Percentiles rank a stretch among this genome's conserved stretches.
phyloP scores from a whole-genome alignment of 2,329 filamentous ascomycete species.

The Penicillium rolfsii region DNA sequence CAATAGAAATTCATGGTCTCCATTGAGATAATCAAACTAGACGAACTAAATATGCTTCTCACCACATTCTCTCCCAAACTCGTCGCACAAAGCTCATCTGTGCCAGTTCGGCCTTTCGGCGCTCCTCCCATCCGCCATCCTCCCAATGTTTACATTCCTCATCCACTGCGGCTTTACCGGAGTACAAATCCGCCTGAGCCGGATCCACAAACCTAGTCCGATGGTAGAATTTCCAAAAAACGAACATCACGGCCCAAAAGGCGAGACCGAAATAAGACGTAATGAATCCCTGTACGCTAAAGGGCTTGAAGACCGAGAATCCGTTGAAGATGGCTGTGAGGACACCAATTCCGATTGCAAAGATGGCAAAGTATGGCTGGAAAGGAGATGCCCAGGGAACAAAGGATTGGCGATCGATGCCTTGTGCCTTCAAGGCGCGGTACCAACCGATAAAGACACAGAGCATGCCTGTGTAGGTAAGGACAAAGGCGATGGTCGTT shows the following conservation, averaged over 20 bases:
- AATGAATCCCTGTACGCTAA: conserved; percentile 53
- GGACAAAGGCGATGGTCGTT: conserved; percentile 39
- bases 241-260: conserved; percentile 49
- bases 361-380: conserved; percentile 72
- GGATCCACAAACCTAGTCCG: conserved; percentile 35
- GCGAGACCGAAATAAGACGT: conserved; percentile 55
- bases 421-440: conserved; percentile 69
- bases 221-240: conserved; percentile 40
- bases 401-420: conserved; percentile 62
- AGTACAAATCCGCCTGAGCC: conserved; percentile 35
- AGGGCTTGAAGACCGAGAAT: conserved; percentile 53
- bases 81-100: conserved; percentile 34
- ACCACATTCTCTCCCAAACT: conserved; percentile 40
- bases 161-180: conserved; percentile 41
- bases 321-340: conserved; percentile 68
- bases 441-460: conserved; percentile 72
- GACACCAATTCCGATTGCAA: conserved; percentile 58
- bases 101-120: conserved; percentile 34
- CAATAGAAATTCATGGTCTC: not conserved
- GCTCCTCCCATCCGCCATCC: conserved; percentile 35
- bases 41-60: not conserved
- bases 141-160: conserved; percentile 42
- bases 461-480: conserved; percentile 64
- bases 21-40: not conserved
- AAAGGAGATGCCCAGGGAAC: conserved; percentile 70